Evolutionary conservation across 129 eudicot genomes (phyloP), one percentile per base, ranked within the genome.

Genomic region (Escallonia rubra): DNA sequence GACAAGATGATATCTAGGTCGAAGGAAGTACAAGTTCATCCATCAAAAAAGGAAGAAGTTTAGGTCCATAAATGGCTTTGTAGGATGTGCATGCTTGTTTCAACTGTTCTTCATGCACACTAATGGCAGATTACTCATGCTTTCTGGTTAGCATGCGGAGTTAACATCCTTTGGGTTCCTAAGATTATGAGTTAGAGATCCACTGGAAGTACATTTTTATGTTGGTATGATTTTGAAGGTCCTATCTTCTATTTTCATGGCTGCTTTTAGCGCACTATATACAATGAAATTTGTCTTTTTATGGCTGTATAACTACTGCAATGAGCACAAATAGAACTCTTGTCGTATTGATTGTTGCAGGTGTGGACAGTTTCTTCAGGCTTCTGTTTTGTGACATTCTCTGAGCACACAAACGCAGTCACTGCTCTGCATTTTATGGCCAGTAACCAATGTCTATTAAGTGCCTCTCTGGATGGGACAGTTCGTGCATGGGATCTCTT

Each of bases 361-460:
- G 98, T 93, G 50, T 93, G 99, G 99, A 93, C 86, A 6, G 99
- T 81, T 49, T 86, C 99, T 38, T 89, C 99, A 2, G 99, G 99
- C 8, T 89, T 82, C 83, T 89, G 92, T 77, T 89, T 89, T 67
- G 90, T 93, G 67, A 93, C 99, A 58, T 93, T 93, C 65, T 77
- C 95, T 8, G 96, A 89, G 83, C 99, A 93, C 73, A 93, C 99
- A 34, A 93, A 93, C 73, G 96, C 99, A 57, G 99, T 93, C 55
- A 93, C 96, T 16, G 99, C 96, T 5, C 95, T 93, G 60, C 96
- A 89, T 81, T 93, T 93, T 61, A 86, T 83, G 92, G 85, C 92
- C 47, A 82, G 69, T 71, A 93, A 93, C 86, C 85, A 93, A 51
- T 81, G 90, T 61, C 83, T 93, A 65, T 70, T 93, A 51, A 93